These are phyloP conservation scores for Amylocarpus encephaloides DNA, from an alignment of 2,329 filamentous ascomycete genomes.

Conservation along the genomic window DNA sequence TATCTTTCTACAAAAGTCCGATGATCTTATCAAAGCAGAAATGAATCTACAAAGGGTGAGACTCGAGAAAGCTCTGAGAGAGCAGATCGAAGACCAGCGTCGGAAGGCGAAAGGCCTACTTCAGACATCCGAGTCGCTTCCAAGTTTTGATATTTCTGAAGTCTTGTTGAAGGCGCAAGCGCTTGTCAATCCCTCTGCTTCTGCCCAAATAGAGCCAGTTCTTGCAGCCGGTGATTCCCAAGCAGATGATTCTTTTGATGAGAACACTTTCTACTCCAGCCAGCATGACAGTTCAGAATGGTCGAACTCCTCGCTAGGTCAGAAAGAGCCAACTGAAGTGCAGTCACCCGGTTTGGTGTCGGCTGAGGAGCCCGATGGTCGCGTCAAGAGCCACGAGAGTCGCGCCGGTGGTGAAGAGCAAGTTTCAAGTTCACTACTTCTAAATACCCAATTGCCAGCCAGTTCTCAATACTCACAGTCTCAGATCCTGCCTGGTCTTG, in stretches of 20 bases:
- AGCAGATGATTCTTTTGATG: conserved; percentile 70
- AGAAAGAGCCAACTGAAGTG: conserved; percentile 22
- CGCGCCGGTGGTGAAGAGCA: conserved; percentile 20
- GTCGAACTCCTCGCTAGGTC: conserved; percentile 34
- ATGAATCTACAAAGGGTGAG: conserved; percentile 72
- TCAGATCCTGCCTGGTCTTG: conserved; percentile 1
- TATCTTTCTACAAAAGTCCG: conserved; percentile 78
- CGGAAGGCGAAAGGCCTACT: conserved; percentile 37
- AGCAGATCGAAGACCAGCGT: conserved; percentile 64
- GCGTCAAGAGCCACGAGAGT: conserved; percentile 18
- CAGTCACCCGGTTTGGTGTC: conserved; percentile 20
- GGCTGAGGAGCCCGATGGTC: conserved; percentile 18
- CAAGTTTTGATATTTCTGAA: conserved; percentile 65
- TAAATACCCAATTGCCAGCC: conserved; percentile 26
- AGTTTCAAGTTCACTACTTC: conserved; percentile 26
- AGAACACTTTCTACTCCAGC: conserved; percentile 95
- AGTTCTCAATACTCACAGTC: conserved; percentile 15
- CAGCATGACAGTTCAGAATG: conserved; percentile 72
- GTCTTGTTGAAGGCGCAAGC: conserved; percentile 66
- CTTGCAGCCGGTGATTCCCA: conserved; percentile 48
- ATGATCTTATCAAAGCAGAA: conserved; percentile 76
- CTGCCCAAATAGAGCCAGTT: conserved; percentile 50
- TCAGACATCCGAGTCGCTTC: conserved; percentile 45
- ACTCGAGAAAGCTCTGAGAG: conserved; percentile 69
- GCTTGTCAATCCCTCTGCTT: conserved; percentile 59